Evolutionary conservation across 371 early-diverging fungal species (phyloP).

Genomic region (Rhizopus arrhizus): DNA sequence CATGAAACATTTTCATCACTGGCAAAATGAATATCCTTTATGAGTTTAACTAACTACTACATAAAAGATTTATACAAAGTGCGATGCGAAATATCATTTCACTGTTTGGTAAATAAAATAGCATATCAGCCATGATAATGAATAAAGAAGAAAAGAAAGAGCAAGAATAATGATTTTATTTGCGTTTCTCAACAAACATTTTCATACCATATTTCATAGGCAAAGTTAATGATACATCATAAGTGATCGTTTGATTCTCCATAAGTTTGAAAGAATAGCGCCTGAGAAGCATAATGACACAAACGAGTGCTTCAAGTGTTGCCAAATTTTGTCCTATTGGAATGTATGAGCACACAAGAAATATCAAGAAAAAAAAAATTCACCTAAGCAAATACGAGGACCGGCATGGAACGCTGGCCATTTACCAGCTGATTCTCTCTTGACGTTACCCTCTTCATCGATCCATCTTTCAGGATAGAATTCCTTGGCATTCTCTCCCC

Average conservation of each 20-base stretch:
- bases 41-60: too few species aligned
- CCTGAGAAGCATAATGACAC: slow-evolving; percentile 42
- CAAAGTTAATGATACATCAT: slow-evolving; percentile 45
- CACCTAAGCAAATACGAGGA: slow-evolving; percentile 67
- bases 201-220: slow-evolving; percentile 57
- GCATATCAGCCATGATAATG: too few species aligned
- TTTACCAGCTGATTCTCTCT: slow-evolving; percentile 23
- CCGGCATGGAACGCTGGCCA: slow-evolving; percentile 63
- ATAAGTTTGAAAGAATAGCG: slow-evolving; percentile 45
- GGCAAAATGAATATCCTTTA: too few species aligned
- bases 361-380: slow-evolving; percentile 2
- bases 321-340: slow-evolving; percentile 49
- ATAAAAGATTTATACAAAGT: too few species aligned
- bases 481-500: slow-evolving; percentile 62
- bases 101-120: too few species aligned
- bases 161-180: neutral
- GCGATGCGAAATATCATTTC: too few species aligned
- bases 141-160: too few species aligned
- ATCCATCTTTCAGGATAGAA: slow-evolving; percentile 66
- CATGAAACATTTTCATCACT: too few species aligned
- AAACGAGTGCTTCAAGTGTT: slow-evolving; percentile 50
- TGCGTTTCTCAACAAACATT: slow-evolving; percentile 32
- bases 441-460: slow-evolving; percentile 24
- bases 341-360: neutral
- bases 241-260: slow-evolving; percentile 40